Percentiles rank a stretch among this genome's conserved stretches.
Conservation (phyloP, 106 monocot genomes). For the Posidonia australis region DNA sequence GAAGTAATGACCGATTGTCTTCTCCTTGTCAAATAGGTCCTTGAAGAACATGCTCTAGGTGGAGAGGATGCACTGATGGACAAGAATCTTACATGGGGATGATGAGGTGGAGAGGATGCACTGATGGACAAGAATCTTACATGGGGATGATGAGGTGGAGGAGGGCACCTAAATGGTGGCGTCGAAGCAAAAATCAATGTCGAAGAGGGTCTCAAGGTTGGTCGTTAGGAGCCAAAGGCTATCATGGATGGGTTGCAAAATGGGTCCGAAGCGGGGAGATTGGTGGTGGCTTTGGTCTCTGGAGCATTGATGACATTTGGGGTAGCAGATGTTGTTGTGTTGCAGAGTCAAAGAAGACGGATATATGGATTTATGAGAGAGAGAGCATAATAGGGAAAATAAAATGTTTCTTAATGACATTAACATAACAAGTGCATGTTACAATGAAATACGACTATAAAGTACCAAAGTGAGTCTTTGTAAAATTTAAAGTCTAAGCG, state of each 20-base stretch:
- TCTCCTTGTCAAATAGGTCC: conserved; percentile 21
- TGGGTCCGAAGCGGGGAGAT: not conserved
- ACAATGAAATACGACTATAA: no score
- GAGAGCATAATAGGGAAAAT: no score
- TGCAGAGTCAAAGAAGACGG: conserved; percentile 39
- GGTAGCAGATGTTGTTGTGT: conserved; percentile 24
- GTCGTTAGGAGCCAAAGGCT: conserved; percentile 63
- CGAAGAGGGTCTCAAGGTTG: conserved; percentile 42
- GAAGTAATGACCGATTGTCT: not conserved
- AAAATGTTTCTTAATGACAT: no score
- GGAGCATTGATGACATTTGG: no score
- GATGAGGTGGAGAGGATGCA: conserved; percentile 48
- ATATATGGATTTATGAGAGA: no score
- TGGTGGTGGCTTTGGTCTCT: no score
- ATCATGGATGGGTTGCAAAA: conserved; percentile 27
- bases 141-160: conserved; percentile 3
- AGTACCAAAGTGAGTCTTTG: no score
- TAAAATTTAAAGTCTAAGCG: no score
- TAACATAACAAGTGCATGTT: no score
- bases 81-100: conserved; percentile 21
- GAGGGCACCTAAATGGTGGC: conserved; percentile 17
- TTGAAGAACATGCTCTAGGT: conserved; percentile 68
- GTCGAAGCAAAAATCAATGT: conserved; percentile 33
- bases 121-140: conserved; percentile 42
- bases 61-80: conserved; percentile 69